Evolutionary conservation across 306 rosid species (phyloP).

Genomic region (Quillaja saponaria): DNA sequence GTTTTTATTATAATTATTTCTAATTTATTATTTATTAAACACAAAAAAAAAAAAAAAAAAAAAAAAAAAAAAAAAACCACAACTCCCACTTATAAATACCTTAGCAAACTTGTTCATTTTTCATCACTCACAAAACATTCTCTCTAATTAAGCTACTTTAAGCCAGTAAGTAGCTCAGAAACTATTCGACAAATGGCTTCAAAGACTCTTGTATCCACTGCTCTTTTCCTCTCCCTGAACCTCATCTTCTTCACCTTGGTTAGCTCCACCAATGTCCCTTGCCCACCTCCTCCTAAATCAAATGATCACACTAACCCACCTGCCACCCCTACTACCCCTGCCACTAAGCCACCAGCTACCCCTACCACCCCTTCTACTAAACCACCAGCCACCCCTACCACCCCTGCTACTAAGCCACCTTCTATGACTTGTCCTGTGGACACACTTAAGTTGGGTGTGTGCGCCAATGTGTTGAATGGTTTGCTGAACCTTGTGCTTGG

Average conservation of each 20-base stretch:
- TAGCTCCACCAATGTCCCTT: conserved; percentile 56
- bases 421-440: conserved; percentile 64
- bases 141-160: too few species aligned
- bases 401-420: conserved; percentile 31
- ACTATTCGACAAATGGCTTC: too few species aligned
- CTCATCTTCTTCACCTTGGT: conserved; percentile 66
- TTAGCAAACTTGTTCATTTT: background rate
- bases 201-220: conserved; percentile 36
- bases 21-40: conserved; percentile 17
- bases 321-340: too few species aligned
- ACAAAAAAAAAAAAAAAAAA: too few species aligned
- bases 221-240: conserved; percentile 57
- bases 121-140: conserved; percentile 28
- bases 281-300: conserved; percentile 66
- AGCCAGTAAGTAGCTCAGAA: too few species aligned
- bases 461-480: conserved; percentile 63
- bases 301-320: too few species aligned
- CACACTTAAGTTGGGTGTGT: conserved; percentile 69
- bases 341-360: too few species aligned
- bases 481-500: conserved; percentile 65
- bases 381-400: too few species aligned
- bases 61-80: conserved; percentile 11
- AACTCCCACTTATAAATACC: conserved; percentile 49
- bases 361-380: background rate
- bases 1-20: too few species aligned